Evolutionary conservation across 2,329 filamentous ascomycete genomes (phyloP).

Genomic region (Thielaviopsis euricoi): DNA sequence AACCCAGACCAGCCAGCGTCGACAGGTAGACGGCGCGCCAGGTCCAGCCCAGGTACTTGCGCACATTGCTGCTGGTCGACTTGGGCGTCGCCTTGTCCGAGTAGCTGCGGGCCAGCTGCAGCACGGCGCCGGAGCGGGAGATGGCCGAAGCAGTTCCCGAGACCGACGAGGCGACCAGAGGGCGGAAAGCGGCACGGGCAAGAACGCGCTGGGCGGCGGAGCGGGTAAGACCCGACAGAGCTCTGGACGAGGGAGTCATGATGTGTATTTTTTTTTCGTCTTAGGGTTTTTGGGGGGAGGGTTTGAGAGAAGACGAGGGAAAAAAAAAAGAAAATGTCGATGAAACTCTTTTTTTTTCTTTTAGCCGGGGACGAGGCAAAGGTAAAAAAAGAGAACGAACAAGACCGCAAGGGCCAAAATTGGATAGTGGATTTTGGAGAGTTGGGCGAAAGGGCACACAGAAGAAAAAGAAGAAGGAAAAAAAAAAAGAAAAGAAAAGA

Average conservation of each 20-base stretch:
- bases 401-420: slow-evolving; percentile 4
- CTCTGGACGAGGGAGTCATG: slow-evolving; percentile 31
- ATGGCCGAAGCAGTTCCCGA: slow-evolving; percentile 14
- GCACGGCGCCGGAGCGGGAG: slow-evolving; percentile 12
- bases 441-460: slow-evolving; percentile 5
- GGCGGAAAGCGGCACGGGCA: slow-evolving; percentile 13
- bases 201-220: slow-evolving; percentile 13
- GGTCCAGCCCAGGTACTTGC: slow-evolving; percentile 54
- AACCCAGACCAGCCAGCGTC: slow-evolving; percentile 49
- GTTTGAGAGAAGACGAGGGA: slow-evolving; percentile 11
- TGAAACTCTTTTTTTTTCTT: slow-evolving; percentile 1
- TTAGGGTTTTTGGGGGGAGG: slow-evolving; percentile 1
- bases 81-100: slow-evolving; percentile 33
- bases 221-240: slow-evolving; percentile 20
- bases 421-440: background rate
- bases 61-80: slow-evolving; percentile 41
- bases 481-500: slow-evolving; percentile 3
- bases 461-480: slow-evolving; percentile 1
- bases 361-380: slow-evolving; percentile 5
- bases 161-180: slow-evolving; percentile 17
- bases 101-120: slow-evolving; percentile 19
- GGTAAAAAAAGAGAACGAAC: slow-evolving; percentile 14
- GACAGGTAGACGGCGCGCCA: slow-evolving; percentile 75
- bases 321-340: slow-evolving; percentile 4
- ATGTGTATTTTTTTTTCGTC: background rate